Evolutionary conservation across 2,329 filamentous ascomycete genomes (phyloP), one percentile per base, ranked within the genome.

Genomic region (Penicillium freii): DNA sequence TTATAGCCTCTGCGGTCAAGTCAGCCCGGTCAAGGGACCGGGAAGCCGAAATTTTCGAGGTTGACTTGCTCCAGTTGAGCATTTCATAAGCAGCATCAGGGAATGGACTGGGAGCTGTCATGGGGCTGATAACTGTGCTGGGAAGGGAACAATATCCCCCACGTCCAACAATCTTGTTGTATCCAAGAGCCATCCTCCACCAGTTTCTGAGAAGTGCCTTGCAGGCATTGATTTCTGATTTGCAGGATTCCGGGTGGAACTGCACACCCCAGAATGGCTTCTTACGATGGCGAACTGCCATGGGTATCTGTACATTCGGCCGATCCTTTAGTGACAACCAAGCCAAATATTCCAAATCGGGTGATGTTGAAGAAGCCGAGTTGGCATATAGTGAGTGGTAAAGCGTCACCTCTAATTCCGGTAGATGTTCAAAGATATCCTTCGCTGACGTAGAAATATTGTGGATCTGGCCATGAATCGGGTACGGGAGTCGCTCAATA

Each of bases 191-290:
- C 68, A 85, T 80, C 5, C 73, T 69, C 81, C 92, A 94, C 91
- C 92, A 96, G 67, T 90, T 91, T 50, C 74, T 74, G 36, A 96
- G 79, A 27, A 96, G 79, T 15, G 78, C 76, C 21, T 81, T 83
- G 59, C 76, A 78, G 1, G 89, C 87, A 58, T 83, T 52, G 13
- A 60, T 82, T 4, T 80, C 75, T 39, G 90, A 89, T 4, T 92
- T 95, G 71, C 91, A 96, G 0, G 91, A 96, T 73, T 97, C 92
- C 0, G 92, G 92, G 69, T 96, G 92, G 66, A 94, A 96, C 69
- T 96, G 92, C 19, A 96, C 81, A 0, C 89, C 92, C 87, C 89
- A 95, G 62, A 93, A 89, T 0, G 92, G 92, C 62, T 85, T 87
- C 1, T 62, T 69, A 19, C 71, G 75, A 71, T 96, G 91, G 61